Conservation (phyloP, 2,329 filamentous ascomycete species). For the Aspergillus viridinutans region DNA sequence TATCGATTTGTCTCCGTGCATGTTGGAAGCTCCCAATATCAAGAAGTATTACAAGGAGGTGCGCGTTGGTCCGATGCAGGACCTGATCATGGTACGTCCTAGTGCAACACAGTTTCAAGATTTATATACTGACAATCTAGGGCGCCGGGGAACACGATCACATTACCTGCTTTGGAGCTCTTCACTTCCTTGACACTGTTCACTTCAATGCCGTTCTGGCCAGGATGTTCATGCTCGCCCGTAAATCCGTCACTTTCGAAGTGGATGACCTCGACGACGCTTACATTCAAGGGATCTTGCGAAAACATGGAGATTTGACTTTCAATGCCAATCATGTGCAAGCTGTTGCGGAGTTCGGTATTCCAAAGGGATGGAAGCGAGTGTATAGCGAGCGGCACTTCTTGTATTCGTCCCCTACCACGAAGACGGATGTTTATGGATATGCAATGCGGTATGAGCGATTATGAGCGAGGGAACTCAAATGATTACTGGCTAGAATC, state of each 20-base stretch:
- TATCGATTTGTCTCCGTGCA: constrained; percentile 1
- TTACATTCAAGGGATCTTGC: constrained; percentile 2
- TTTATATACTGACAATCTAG: not conserved
- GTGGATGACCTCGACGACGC: not conserved
- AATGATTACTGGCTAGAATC: too few relatives aligned
- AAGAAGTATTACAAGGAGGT: constrained; percentile 1
- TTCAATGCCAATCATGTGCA: not conserved
- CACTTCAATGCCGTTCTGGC: constrained; percentile 4
- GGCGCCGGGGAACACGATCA: constrained; percentile 3
- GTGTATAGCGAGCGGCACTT: not conserved
- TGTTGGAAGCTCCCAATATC: not conserved
- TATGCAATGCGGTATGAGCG: constrained; percentile 1
- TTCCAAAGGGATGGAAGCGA: not conserved
- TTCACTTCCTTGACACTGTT: constrained; percentile 5
- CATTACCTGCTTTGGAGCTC: constrained; percentile 3
- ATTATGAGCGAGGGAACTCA: constrained; percentile 15
- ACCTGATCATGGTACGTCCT: constrained; percentile 5
- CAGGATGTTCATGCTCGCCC: constrained; percentile 9
- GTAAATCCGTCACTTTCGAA: constrained; percentile 6
- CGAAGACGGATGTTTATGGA: not conserved
- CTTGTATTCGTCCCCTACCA: not conserved
- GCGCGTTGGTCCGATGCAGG: constrained; percentile 6
- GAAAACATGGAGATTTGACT: not conserved
- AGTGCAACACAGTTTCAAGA: not conserved
- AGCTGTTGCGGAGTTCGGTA: not conserved